Evolutionary conservation across 2,329 filamentous ascomycete genomes (phyloP), one percentile per base, ranked within the genome.

Genomic region (Cytospora piceicola): DNA sequence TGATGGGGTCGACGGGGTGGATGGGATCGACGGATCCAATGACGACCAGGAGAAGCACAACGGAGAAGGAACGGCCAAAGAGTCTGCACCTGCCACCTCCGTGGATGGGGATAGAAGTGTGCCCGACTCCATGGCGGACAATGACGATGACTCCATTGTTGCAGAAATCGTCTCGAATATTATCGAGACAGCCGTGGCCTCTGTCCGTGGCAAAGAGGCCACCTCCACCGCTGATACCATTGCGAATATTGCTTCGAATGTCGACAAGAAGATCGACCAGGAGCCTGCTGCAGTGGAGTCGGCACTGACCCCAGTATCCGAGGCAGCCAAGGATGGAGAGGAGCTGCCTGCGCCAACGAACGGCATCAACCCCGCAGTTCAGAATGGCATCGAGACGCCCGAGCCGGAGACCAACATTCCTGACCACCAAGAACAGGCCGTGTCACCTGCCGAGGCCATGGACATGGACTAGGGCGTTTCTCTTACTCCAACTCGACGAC

Each of bases 231-330:
- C 42, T 4, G 66, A 58, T 29, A 36, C 59, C 8, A 54, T 66
- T 20, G 46, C 52, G n/a, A 22, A 20, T 32, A 39, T 57, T 22
- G 39, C 60, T 27, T 14, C n/a, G 8, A 46, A 52, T 14, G 56
- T 66, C 27, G 59, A 66, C 30, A 49, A 63, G 30, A 63, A 52
- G 22, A 55, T 66, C 42, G 63, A 66, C 29, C 59, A 66, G 11
- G 61, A 63, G 30, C 53, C 39, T 30, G 12, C 54, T 22, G 27
- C 60, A 9, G 57, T 68, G 7, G 63, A 63, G 24, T 65, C 66
- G 20, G 66, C 66, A 36, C 63, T 66, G 34, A 67, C 63, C 15
- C 58, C 66, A 9, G 58, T 61, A 12, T 59, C 66, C 17, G 63
- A 68, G 49, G 55, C 53, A n/a, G 9, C 17, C 17, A 68, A 63